These are phyloP conservation scores for Penicillium sclerotigenum DNA, from an alignment of 2,329 filamentous ascomycete genomes.

Conservation along the genomic window DNA sequence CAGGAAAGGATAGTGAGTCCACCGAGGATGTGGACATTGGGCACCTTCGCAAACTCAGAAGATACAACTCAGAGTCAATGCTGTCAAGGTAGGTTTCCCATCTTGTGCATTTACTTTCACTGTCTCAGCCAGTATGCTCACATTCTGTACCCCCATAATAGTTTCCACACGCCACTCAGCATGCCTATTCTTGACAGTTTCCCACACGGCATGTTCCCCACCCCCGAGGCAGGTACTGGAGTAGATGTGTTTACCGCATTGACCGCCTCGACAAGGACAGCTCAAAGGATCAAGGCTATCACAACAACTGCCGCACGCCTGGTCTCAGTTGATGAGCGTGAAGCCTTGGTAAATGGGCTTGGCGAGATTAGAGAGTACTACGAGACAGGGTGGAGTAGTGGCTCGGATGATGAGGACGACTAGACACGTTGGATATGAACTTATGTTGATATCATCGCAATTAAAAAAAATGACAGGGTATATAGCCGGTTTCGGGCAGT, in stretches of 20 bases:
- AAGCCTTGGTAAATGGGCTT: slow-evolving; percentile 75
- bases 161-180: slow-evolving; percentile 48
- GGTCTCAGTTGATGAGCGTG: slow-evolving; percentile 73
- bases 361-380: slow-evolving; percentile 84
- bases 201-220: slow-evolving; percentile 66
- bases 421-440: slow-evolving; percentile 15
- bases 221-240: slow-evolving; percentile 44
- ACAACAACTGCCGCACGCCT: slow-evolving; percentile 61
- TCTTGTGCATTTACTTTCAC: neutral
- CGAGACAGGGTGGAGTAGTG: slow-evolving; percentile 80
- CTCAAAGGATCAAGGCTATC: slow-evolving; percentile 63
- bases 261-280: slow-evolving; percentile 72
- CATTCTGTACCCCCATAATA: slow-evolving; percentile 14
- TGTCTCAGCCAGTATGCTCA: slow-evolving; percentile 9
- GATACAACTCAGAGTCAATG: slow-evolving; percentile 35
- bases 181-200: slow-evolving; percentile 84
- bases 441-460: neutral
- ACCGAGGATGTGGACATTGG: slow-evolving; percentile 23
- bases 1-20: slow-evolving; percentile 12
- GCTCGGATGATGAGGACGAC: slow-evolving; percentile 48
- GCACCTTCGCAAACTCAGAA: slow-evolving; percentile 29
- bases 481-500: neutral
- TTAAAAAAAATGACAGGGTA: neutral
- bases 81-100: slow-evolving; percentile 31
- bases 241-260: slow-evolving; percentile 55